Evolutionary conservation across 331 rosid genomes (phyloP).

Genomic region (Quercus tomentella): DNA sequence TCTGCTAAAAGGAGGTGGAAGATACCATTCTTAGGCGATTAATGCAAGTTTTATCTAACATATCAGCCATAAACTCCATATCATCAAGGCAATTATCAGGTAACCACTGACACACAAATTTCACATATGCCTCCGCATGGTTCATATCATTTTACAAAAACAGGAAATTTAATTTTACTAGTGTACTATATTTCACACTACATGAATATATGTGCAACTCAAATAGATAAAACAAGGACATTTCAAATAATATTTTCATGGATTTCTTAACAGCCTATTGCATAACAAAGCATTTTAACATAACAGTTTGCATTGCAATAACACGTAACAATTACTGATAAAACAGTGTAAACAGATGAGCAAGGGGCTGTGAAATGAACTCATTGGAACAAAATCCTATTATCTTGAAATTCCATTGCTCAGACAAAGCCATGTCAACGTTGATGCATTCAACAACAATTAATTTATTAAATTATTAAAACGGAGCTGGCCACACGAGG

Average conservation of each 20-base stretch:
- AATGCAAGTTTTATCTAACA: slow-evolving; percentile 75
- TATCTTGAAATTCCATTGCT: background rate
- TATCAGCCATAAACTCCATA: slow-evolving; percentile 83
- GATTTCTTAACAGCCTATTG: background rate
- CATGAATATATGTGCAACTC: background rate
- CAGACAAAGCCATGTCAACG: background rate
- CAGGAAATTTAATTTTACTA: background rate
- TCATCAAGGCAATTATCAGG: slow-evolving; percentile 83
- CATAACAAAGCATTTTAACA: background rate
- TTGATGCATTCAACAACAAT: background rate
- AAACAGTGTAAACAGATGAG: background rate
- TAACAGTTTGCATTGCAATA: background rate
- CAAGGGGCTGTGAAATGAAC: background rate
- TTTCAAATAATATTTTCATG: background rate
- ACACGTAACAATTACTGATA: background rate
- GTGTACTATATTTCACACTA: background rate
- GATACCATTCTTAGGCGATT: slow-evolving; percentile 79
- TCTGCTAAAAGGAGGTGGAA: slow-evolving; percentile 61
- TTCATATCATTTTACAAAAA: slow-evolving; percentile 82
- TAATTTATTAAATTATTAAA: background rate
- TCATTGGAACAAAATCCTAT: background rate
- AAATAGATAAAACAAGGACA: background rate
- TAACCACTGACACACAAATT: slow-evolving; percentile 77
- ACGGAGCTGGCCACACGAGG: background rate
- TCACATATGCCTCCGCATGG: slow-evolving; percentile 91